Evolutionary conservation across 1,284 basidiomycete genomes (phyloP).

Genomic region (Bondarzewia mesenterica): DNA sequence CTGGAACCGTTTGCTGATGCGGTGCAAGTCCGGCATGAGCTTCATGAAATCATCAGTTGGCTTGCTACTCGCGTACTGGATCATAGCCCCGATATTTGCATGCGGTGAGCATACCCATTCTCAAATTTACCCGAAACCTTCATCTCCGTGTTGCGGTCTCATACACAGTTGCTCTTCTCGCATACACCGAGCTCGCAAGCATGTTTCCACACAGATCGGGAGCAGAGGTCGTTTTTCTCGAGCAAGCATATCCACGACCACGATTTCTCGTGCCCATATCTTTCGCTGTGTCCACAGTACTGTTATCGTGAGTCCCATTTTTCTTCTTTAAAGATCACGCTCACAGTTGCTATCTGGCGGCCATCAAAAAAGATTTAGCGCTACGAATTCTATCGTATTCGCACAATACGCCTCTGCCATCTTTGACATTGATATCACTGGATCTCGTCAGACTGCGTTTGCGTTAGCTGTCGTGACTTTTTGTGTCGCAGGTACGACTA

Average conservation of each 20-base stretch:
- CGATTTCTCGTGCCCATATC: conserved; percentile 27
- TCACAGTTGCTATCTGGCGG: not conserved
- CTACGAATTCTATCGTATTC: conserved; percentile 19
- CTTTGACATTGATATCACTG: conserved; percentile 16
- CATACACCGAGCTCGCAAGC: conserved; percentile 21
- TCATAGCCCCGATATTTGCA: conserved; percentile 30
- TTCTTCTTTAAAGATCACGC: conserved; percentile 11
- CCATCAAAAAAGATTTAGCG: conserved; percentile 14
- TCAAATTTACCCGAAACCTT: not conserved
- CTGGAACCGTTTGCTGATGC: too few relatives aligned
- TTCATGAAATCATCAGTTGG: conserved; percentile 58
- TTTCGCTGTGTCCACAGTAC: conserved; percentile 31
- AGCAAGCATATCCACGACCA: conserved; percentile 34
- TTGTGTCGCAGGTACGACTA: conserved; percentile 15
- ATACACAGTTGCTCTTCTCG: conserved; percentile 1
- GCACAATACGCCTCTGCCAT: conserved; percentile 20
- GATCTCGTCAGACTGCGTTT: conserved; percentile 15
- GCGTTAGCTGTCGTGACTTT: conserved; percentile 17
- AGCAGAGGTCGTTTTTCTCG: conserved; percentile 39
- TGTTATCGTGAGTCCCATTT: conserved; percentile 18
- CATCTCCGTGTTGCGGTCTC: not conserved
- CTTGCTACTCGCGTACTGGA: conserved; percentile 34
- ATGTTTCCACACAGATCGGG: conserved; percentile 38
- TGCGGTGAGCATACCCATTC: conserved; percentile 16
- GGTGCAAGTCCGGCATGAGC: too few relatives aligned